A percentile compares a stretch with the other conserved stretches of the same genome.
phyloP scores from a whole-genome alignment of 179 eudicot species.

The Patellifolia procumbens region DNA sequence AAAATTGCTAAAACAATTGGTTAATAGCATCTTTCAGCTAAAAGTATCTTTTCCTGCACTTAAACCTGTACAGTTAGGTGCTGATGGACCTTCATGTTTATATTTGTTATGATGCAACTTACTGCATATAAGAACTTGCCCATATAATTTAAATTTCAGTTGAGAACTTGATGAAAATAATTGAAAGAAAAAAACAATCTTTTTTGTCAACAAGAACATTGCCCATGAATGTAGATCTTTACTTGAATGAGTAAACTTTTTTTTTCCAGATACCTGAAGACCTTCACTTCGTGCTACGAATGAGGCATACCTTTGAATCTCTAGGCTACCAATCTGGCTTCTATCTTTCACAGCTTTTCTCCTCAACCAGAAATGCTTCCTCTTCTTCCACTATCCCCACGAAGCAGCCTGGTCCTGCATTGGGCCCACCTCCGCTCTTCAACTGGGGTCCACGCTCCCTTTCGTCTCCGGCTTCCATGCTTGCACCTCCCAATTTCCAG shows the following conservation, averaged over 20 bases:
- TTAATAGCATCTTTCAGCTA: slow-evolving; percentile 10
- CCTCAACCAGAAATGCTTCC: slow-evolving; percentile 60
- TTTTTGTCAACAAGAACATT: background rate
- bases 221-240: background rate
- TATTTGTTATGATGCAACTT: slow-evolving; percentile 7
- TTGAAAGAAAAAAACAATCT: background rate
- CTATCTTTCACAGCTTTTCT: slow-evolving; percentile 86
- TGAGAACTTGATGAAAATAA: background rate
- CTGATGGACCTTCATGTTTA: background rate
- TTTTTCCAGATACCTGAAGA: slow-evolving; percentile 85
- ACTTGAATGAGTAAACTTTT: background rate
- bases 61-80: slow-evolving; percentile 15
- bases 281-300: slow-evolving; percentile 92
- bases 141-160: background rate
- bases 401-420: slow-evolving; percentile 53
- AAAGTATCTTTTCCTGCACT: slow-evolving; percentile 21
- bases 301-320: slow-evolving; percentile 95
- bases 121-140: background rate
- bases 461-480: slow-evolving; percentile 44
- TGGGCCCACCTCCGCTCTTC: slow-evolving; percentile 71
- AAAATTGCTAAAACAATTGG: slow-evolving; percentile 6
- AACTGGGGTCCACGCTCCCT: slow-evolving; percentile 73
- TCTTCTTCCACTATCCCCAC: slow-evolving; percentile 50
- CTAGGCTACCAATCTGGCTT: slow-evolving; percentile 94
- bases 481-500: slow-evolving; percentile 57